Base-by-base conservation (phyloP, 1,284 basidiomycete species). In the Sporisorium reilianum region DNA sequence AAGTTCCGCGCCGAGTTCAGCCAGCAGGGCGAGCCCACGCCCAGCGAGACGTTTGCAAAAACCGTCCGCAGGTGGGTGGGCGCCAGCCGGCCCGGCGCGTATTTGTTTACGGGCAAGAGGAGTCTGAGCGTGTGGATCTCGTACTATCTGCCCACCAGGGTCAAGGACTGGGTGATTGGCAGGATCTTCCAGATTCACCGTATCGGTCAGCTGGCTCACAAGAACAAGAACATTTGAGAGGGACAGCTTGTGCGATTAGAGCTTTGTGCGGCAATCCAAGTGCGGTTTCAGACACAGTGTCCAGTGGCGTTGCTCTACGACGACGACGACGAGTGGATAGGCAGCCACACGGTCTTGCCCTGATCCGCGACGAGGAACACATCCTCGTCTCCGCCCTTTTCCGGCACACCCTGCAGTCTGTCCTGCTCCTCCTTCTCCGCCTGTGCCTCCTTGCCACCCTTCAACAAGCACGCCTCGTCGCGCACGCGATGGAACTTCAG, bases 311-410 rank as follows among this genome's bases (percentile, higher is more conserved):
- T 20, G 14, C n/a, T 20, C 23, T 30, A 28, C 28, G 16, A 38
- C 4, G 25, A 7, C 26, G 23, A 45, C 2, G 41, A 40, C 11
- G 54, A 30, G 22, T 52, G 55, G 23, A 74, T 66, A 14, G 77
- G 77, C 20, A 79, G 30, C 67, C 67, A 79, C 20, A 79, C 63
- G 2, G 77, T 79, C 61, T 78, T 73, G 7, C 79, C 79, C 56
- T 80, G 79, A 55, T 80, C 52, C 10, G 71, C 56, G 16, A 80
- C 79, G 4, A 79, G 49, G 52, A 80, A 80, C 5, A 55, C 59
- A n/a, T 76, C 78, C 25, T 59, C 28, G 16, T 53, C n/a, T 11
- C 28, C 41, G 8, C 41, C 52, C 36, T 49, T 28, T 8, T 46
- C 40, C 20, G 32, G 18, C 38, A 18, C 38, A 12, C 38, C 26